Evolutionary conservation across 2,329 filamentous ascomycete species (phyloP).

Genomic region (Cytospora schulzeri): DNA sequence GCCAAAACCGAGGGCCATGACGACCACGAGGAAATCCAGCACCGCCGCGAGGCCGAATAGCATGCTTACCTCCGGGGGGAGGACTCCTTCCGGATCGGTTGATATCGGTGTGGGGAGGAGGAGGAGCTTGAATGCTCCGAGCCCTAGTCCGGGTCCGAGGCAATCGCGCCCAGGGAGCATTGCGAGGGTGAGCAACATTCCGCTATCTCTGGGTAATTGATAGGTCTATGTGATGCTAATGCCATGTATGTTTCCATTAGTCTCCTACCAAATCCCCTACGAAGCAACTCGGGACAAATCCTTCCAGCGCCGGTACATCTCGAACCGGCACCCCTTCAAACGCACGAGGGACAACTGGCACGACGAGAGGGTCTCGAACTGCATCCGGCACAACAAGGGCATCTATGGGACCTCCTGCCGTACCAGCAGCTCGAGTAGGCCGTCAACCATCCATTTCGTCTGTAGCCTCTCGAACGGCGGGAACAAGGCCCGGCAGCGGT

Average conservation of each 20-base stretch:
- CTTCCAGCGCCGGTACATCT: constrained; percentile 60
- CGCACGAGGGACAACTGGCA: constrained; percentile 46
- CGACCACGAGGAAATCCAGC: constrained; percentile 42
- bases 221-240: constrained; percentile 6
- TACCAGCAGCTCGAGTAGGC: constrained; percentile 46
- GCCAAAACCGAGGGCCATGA: constrained; percentile 45
- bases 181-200: constrained; percentile 50
- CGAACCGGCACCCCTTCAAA: constrained; percentile 68
- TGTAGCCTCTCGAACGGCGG: constrained; percentile 35
- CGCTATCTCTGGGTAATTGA: neutral
- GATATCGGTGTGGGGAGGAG: constrained; percentile 62
- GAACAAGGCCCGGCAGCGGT: constrained; percentile 43
- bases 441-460: constrained; percentile 50
- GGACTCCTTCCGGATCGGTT: constrained; percentile 45
- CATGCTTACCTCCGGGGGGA: constrained; percentile 43
- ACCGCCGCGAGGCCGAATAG: constrained; percentile 49
- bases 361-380: constrained; percentile 53
- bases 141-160: constrained; percentile 69
- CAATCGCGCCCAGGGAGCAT: constrained; percentile 58
- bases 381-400: constrained; percentile 57
- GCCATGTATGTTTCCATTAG: constrained; percentile 44
- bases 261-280: constrained; percentile 80
- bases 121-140: constrained; percentile 71
- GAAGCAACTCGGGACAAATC: constrained; percentile 64
- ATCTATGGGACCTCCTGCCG: constrained; percentile 69